Evolutionary conservation across 2,329 filamentous ascomycete genomes (phyloP).

Genomic region (Fusarium hainanense): DNA sequence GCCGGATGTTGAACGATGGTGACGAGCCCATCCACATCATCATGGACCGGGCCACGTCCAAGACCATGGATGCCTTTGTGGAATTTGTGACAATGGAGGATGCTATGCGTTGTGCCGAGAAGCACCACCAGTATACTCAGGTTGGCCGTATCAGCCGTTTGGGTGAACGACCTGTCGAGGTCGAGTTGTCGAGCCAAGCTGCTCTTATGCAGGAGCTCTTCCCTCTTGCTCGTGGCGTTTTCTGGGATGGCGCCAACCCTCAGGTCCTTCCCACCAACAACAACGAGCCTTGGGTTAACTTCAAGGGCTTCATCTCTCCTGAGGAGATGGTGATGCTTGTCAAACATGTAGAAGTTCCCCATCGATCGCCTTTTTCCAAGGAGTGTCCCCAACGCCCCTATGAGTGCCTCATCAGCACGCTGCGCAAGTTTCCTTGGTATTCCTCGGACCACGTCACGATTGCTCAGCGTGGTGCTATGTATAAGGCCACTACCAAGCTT

Average conservation of each 20-base stretch:
- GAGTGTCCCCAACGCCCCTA: conserved; percentile 73
- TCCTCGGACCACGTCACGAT: conserved; percentile 67
- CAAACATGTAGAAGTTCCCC: conserved; percentile 71
- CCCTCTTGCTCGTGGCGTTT: conserved; percentile 65
- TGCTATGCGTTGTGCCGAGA: conserved; percentile 64
- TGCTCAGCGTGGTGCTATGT: conserved; percentile 65
- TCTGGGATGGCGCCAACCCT: conserved; percentile 64
- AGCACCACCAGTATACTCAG: conserved; percentile 55
- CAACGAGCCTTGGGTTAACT: conserved; percentile 61
- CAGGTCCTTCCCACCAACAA: conserved; percentile 50
- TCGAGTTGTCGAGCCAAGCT: conserved; percentile 67
- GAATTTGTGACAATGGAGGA: conserved; percentile 66
- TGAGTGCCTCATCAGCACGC: conserved; percentile 72
- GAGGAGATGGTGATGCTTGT: conserved; percentile 73
- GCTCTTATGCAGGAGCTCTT: conserved; percentile 72
- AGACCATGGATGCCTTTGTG: conserved; percentile 71
- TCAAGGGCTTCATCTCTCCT: conserved; percentile 69
- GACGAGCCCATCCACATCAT: conserved; percentile 71
- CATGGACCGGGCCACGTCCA: conserved; percentile 71
- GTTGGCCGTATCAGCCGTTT: conserved; percentile 61
- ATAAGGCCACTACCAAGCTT: conserved; percentile 61
- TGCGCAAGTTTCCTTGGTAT: conserved; percentile 73
- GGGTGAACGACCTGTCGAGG: conserved; percentile 66
- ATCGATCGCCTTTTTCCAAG: conserved; percentile 69
- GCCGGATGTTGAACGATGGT: conserved; percentile 63